phyloP scores from a whole-genome alignment of 2,329 filamentous ascomycete species.

The Penicillium verrucosum region DNA sequence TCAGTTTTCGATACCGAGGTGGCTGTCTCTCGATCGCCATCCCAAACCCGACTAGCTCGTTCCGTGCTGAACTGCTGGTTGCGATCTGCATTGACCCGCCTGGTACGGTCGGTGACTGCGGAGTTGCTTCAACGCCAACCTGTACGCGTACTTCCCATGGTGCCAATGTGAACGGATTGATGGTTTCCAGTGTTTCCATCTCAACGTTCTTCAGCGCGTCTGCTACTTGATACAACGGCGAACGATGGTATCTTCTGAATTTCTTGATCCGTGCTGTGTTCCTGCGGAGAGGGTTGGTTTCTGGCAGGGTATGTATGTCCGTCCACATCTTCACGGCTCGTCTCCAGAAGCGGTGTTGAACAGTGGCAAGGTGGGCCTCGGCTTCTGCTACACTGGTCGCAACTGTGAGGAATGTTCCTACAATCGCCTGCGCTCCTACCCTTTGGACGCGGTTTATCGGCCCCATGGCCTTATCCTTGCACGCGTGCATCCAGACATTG shows the following conservation, averaged over 20 bases:
- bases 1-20: background rate
- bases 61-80: background rate
- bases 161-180: no score
- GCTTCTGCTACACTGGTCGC: slow-evolving; percentile 21
- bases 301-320: slow-evolving; percentile 9
- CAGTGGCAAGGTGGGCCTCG: slow-evolving; percentile 17
- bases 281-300: slow-evolving; percentile 12
- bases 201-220: background rate
- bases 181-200: no score
- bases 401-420: slow-evolving; percentile 20
- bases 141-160: no score
- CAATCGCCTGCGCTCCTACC: slow-evolving; percentile 23
- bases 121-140: no score
- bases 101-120: no score
- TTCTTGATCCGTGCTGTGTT: no score
- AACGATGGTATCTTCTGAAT: no score
- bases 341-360: slow-evolving; percentile 13
- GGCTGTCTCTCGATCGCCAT: background rate
- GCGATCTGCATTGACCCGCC: no score
- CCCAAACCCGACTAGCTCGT: background rate
- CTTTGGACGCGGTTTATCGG: slow-evolving; percentile 21
- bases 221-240: background rate
- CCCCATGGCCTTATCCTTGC: slow-evolving; percentile 7
- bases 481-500: slow-evolving; percentile 22
- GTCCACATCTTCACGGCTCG: slow-evolving; percentile 15